Evolutionary conservation across 2,329 filamentous ascomycete genomes (phyloP).

Genomic region (Neofusicoccum umdonicola): DNA sequence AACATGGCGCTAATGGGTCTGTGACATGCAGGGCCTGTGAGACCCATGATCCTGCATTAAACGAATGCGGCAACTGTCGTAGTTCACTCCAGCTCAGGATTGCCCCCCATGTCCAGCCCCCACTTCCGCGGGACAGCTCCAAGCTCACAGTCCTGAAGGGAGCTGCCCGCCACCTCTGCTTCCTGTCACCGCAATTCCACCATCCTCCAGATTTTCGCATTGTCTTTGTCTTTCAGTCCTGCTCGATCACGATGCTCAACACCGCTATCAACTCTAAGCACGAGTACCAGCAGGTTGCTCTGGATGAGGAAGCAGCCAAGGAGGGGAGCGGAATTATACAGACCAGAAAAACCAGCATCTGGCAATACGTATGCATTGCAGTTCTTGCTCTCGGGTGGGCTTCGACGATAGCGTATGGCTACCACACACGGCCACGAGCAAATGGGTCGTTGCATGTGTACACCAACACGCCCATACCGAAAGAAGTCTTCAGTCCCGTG

Average conservation of each 20-base stretch:
- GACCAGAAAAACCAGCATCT: neutral
- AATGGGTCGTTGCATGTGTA: neutral
- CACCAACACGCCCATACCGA: neutral
- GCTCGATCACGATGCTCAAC: neutral
- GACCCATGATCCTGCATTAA: neutral
- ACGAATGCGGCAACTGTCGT: neutral
- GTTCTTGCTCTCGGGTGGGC: neutral
- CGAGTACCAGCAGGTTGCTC: conserved; percentile 1
- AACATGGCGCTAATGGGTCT: neutral
- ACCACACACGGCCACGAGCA: neutral
- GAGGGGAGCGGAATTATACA: neutral
- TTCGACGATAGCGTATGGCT: neutral
- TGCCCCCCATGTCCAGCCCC: neutral
- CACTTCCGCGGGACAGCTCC: neutral
- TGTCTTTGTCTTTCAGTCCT: neutral
- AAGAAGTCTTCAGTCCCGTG: neutral
- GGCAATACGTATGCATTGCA: neutral
- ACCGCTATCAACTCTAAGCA: neutral
- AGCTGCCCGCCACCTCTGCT: neutral
- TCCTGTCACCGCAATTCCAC: neutral
- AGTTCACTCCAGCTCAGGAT: neutral
- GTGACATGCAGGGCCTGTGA: neutral
- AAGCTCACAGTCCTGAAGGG: neutral
- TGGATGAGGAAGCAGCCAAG: neutral
- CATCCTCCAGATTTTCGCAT: no score